phyloP scores from a whole-genome alignment of 495 filamentous ascomycete genomes.

The Xylona heveae region DNA sequence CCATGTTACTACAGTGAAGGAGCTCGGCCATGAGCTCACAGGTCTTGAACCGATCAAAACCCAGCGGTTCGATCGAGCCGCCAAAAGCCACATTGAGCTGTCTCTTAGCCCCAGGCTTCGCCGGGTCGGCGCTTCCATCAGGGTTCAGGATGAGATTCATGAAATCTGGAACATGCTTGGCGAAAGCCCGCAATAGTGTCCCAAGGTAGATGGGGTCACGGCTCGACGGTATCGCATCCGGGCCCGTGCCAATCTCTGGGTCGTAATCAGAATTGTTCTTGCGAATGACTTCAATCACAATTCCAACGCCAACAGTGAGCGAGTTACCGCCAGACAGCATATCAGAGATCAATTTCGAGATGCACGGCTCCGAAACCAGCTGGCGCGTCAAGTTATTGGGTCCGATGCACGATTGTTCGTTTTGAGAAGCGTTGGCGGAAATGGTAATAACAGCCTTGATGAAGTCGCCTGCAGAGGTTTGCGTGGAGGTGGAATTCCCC shows the following conservation, averaged over 20 bases:
- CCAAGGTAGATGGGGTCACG: slow-evolving; percentile 95
- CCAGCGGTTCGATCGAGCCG: slow-evolving; percentile 75
- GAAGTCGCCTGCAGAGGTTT: slow-evolving; percentile 94
- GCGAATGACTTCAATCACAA: slow-evolving; percentile 93
- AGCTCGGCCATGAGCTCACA: slow-evolving; percentile 98
- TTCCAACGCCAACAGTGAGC: slow-evolving; percentile 88
- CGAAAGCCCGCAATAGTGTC: slow-evolving; percentile 76
- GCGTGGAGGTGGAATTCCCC: slow-evolving; percentile 62
- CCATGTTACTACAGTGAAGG: slow-evolving; percentile 98
- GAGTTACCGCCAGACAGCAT: slow-evolving; percentile 93
- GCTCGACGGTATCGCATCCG: slow-evolving; percentile 54
- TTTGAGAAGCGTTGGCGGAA: slow-evolving; percentile 92
- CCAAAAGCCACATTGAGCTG: slow-evolving; percentile 74
- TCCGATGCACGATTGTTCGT: slow-evolving; percentile 93
- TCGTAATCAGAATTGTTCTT: slow-evolving; percentile 99
- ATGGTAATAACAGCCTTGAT: slow-evolving; percentile 98
- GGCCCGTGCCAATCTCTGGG: slow-evolving; percentile 59
- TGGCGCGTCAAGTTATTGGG: slow-evolving; percentile 93
- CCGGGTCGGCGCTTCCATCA: slow-evolving; percentile 33
- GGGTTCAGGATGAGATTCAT: slow-evolving; percentile 67
- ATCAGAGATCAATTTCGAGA: slow-evolving; percentile 59
- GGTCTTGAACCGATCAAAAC: slow-evolving; percentile 96
- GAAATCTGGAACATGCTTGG: slow-evolving; percentile 80
- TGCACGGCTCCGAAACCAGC: slow-evolving; percentile 73
- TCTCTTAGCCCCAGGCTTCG: slow-evolving; percentile 34